phyloP scores from a whole-genome alignment of 257 asterid species.

The Lycium ferocissimum region DNA sequence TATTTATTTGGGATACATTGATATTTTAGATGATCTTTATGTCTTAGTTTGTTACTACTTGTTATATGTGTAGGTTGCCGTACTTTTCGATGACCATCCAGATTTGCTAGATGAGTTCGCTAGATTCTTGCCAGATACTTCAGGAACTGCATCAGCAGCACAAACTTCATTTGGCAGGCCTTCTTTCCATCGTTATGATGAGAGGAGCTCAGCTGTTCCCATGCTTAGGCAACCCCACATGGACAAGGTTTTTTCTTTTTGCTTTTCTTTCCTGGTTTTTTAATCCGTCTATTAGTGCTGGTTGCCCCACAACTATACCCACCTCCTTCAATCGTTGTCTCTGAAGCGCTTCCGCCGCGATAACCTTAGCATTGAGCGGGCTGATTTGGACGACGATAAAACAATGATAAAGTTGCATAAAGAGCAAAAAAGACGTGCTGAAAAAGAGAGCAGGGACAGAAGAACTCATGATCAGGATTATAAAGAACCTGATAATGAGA shows the following conservation, averaged over 20 bases:
- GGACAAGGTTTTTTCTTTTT: slow-evolving; percentile 65
- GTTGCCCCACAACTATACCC: slow-evolving; percentile 35
- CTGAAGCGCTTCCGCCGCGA: slow-evolving; percentile 74
- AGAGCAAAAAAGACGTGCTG: slow-evolving; percentile 81
- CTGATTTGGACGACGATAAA: slow-evolving; percentile 84
- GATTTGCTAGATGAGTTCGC: slow-evolving; percentile 97
- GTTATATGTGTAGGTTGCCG: slow-evolving; percentile 66
- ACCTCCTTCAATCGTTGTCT: slow-evolving; percentile 26
- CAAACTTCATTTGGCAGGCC: slow-evolving; percentile 67
- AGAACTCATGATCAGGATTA: slow-evolving; percentile 78
- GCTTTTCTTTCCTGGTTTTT: slow-evolving; percentile 6
- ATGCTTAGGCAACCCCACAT: slow-evolving; percentile 60
- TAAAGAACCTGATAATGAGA: slow-evolving; percentile 68
- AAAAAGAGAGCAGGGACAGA: slow-evolving; percentile 76
- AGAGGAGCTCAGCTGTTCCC: slow-evolving; percentile 80
- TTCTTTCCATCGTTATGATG: slow-evolving; percentile 69
- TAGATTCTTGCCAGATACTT: slow-evolving; percentile 86
- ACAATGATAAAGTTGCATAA: slow-evolving; percentile 69
- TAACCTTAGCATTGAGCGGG: slow-evolving; percentile 79
- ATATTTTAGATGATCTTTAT: not conserved
- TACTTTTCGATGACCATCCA: slow-evolving; percentile 77
- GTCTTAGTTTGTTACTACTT: not conserved
- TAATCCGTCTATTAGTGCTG: slow-evolving; percentile 28
- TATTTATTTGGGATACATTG: not conserved
- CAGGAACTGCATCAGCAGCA: slow-evolving; percentile 68